Evolutionary conservation across 2,329 filamentous ascomycete species (phyloP).

Genomic region (Xylariaceae sp.): DNA sequence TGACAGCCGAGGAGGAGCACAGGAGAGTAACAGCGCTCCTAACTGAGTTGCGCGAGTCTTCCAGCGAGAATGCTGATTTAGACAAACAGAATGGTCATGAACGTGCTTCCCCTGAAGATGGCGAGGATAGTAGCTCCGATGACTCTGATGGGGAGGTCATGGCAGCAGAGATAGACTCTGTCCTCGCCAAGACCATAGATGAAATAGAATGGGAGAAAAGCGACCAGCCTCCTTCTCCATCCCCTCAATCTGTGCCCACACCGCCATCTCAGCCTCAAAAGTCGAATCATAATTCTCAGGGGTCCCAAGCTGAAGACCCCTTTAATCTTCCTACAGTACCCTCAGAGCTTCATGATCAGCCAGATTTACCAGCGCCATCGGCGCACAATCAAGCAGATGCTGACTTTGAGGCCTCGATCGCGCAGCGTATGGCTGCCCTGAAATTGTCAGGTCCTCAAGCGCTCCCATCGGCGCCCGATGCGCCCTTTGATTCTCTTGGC

Average conservation of each 20-base stretch:
- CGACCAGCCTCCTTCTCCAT: slow-evolving; percentile 15
- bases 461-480: slow-evolving; percentile 28
- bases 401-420: slow-evolving; percentile 43
- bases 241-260: slow-evolving; percentile 2
- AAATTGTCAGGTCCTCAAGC: slow-evolving; percentile 29
- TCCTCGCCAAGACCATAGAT: slow-evolving; percentile 44
- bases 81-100: neutral
- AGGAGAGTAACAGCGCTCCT: slow-evolving; percentile 33
- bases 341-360: slow-evolving; percentile 37
- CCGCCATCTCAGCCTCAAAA: neutral
- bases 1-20: slow-evolving; percentile 30
- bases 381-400: slow-evolving; percentile 24
- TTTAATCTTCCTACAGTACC: slow-evolving; percentile 46
- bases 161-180: slow-evolving; percentile 39
- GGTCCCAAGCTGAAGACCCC: slow-evolving; percentile 14
- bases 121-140: slow-evolving; percentile 10
- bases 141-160: slow-evolving; percentile 50
- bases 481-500: slow-evolving; percentile 35
- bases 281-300: slow-evolving; percentile 5
- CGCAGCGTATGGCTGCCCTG: slow-evolving; percentile 49
- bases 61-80: slow-evolving; percentile 6
- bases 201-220: slow-evolving; percentile 38
- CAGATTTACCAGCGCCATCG: slow-evolving; percentile 12
- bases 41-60: slow-evolving; percentile 29
- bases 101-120: neutral